Evolutionary conservation across 805 yeast species (phyloP).

Genomic region (Cyberlindnera nakhonratchasimensis): DNA sequence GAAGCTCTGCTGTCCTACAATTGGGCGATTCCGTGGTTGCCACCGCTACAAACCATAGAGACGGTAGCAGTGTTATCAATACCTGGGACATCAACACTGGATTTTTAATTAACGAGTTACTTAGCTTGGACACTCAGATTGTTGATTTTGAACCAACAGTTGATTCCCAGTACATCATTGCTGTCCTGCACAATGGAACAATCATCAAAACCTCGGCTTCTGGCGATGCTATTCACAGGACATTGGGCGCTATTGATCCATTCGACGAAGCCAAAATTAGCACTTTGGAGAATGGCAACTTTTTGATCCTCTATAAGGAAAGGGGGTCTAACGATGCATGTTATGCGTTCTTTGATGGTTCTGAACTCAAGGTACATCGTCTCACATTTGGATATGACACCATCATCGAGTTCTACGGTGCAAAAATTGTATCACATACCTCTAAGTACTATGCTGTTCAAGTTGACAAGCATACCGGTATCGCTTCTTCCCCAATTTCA

Average conservation of each 20-base stretch:
- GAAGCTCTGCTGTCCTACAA: slow-evolving; percentile 3
- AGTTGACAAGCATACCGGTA: slow-evolving; percentile 16
- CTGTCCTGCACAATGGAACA: slow-evolving; percentile 16
- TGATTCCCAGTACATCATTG: slow-evolving; percentile 2
- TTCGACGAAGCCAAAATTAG: slow-evolving; percentile 10
- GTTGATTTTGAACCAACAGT: slow-evolving; percentile 2
- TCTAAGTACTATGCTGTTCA: slow-evolving; percentile 9
- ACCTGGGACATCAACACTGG: slow-evolving; percentile 22
- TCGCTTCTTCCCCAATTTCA: slow-evolving; percentile 5
- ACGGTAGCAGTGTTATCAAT: slow-evolving; percentile 21
- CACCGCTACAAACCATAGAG: slow-evolving; percentile 24
- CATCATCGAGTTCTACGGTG: slow-evolving; percentile 23
- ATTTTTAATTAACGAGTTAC: slow-evolving; percentile 14
- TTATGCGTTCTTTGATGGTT: slow-evolving; percentile 17
- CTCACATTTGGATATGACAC: slow-evolving; percentile 15
- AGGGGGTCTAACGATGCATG: slow-evolving; percentile 5
- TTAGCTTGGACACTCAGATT: slow-evolving; percentile 10
- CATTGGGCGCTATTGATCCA: slow-evolving; percentile 8
- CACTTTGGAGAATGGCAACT: slow-evolving; percentile 19
- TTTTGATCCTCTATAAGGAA: slow-evolving; percentile 13
- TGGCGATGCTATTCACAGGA: neutral
- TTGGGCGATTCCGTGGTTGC: slow-evolving; percentile 6
- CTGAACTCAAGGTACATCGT: slow-evolving; percentile 5
- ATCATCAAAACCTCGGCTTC: slow-evolving; percentile 1
- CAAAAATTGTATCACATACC: slow-evolving; percentile 21